Base-by-base conservation (phyloP, 2,329 filamentous ascomycete genomes). In the Stemphylium vesicarium region DNA sequence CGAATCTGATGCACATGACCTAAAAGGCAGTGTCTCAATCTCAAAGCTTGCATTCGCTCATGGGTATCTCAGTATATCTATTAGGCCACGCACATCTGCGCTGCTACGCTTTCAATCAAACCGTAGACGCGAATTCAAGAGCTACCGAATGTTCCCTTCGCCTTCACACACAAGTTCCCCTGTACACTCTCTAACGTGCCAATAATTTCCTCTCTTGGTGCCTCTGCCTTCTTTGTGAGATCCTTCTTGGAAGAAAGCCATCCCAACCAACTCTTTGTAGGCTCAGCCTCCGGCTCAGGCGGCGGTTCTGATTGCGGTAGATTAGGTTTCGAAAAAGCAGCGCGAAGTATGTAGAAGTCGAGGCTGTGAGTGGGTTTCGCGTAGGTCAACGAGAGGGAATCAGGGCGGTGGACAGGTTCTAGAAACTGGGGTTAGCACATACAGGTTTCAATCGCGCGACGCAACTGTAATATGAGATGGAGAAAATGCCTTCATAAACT, bases 331-430 rank as follows among this genome's bases (percentile, higher is more conserved):
- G 68, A 59, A 33, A 78, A 81, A 46, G 77, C 71, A 11, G 81
- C 79, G 51, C 81, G 78, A 6, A 92, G 75, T 29, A 88, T 79
- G 74, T 90, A 91, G 71, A 89, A 90, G 35, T 80, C 77, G 48
- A 84, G 82, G 35, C 84, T 82, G 32, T 80, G 73, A 7, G 86
- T 85, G 0, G 86, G 86, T 52, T 80, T 81, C 38, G 83, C 79
- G 71, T 92, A 93, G 48, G 82, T 80, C 43, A 92, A 69, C 37
- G 73, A 77, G 53, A 81, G 55, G 11, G 76, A 71, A 22, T 67
- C 70, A 2, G 78, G 77, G 37, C 57, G 60, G 16, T 66, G 62
- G 7, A 68, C 57, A 5, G 64, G 52, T 39, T 73, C 72, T 75
- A 29, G 10, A 13, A 4, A 26, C 7, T 12, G 12, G 22, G 15